phyloP scores from a whole-genome alignment of 2,329 filamentous ascomycete genomes.

The Penicillium oxalicum region DNA sequence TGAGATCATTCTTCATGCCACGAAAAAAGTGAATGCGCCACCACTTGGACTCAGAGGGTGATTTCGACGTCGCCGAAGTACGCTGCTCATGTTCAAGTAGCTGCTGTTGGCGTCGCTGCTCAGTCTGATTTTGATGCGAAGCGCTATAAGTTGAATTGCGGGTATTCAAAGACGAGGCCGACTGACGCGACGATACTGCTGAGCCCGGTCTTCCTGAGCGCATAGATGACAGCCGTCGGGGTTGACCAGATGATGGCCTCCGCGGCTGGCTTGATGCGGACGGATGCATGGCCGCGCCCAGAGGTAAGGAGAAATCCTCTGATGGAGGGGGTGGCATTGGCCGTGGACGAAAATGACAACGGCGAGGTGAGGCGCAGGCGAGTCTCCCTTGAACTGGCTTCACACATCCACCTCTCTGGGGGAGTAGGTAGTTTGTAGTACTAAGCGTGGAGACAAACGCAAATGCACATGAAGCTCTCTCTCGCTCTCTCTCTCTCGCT shows the following conservation, averaged over 20 bases:
- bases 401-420: too few relatives aligned
- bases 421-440: too few relatives aligned
- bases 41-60: constrained; percentile 46
- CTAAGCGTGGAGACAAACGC: too few relatives aligned
- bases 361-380: too few relatives aligned
- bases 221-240: constrained; percentile 16
- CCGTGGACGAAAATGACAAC: background rate
- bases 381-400: too few relatives aligned
- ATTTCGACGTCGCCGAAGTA: constrained; percentile 9
- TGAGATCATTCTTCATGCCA: constrained; percentile 74
- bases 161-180: constrained; percentile 5
- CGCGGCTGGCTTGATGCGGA: constrained; percentile 23
- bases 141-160: constrained; percentile 5
- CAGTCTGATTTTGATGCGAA: background rate
- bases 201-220: constrained; percentile 14
- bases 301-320: constrained; percentile 21
- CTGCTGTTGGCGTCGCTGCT: background rate
- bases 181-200: constrained; percentile 9
- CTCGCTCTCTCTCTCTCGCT: too few relatives aligned
- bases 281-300: constrained; percentile 25
- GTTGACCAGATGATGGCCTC: constrained; percentile 24
- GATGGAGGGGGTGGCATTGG: constrained; percentile 14
- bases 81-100: background rate
- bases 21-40: constrained; percentile 70
- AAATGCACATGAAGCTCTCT: too few relatives aligned